Base-by-base conservation (phyloP, 148 eudicot species). In the Nepenthes gracilis region DNA sequence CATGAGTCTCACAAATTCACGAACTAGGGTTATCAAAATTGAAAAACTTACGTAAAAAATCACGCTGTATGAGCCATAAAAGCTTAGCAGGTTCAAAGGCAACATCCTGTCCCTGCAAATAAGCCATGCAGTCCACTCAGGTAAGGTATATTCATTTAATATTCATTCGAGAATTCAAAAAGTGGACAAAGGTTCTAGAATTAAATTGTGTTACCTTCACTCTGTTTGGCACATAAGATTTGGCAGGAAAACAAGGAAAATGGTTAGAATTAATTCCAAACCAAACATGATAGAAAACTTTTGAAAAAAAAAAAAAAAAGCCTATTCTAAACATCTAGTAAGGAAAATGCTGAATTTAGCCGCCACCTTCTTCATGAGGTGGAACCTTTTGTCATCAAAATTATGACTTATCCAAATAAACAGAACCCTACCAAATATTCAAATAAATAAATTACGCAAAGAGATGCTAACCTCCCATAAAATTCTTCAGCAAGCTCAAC, bases 401-500 rank as follows among this genome's bases (percentile, higher is more conserved):
- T 23, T 23, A 23, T 23, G 23, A 23, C 23, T 23, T 0, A 23
- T 23, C 23, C 23, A 23, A 23, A 23, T 23, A 23, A 23, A 23
- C 23, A 23, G 23, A 50, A 5, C 23, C 23, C 23, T 12, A 14
- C 13, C 54, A 11, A 14, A 50, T 14, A 11, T 50, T 14, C 3
- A 11, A 14, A 50, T 50, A 11, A 50, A 14, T 14, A 12, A 55
- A 55, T 32, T 23, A 23, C 23, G 23, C 9, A 34, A 2, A 13
- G 12, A 2, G 8, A 33, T 64, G 38, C 72, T 59, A 50, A 86
- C 96, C 99, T 88, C 66, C 96, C 96, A 67, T 93, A 93, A 68
- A 93, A 93, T 70, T 93, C 99, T 81, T 89, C 99, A 76, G 99
- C 99, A 76, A 93, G 96, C 79, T 93, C 99, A 73, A 93, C 96